Base-by-base conservation (phyloP, 1,284 basidiomycete genomes). In the Fomitopsis pinicola region DNA sequence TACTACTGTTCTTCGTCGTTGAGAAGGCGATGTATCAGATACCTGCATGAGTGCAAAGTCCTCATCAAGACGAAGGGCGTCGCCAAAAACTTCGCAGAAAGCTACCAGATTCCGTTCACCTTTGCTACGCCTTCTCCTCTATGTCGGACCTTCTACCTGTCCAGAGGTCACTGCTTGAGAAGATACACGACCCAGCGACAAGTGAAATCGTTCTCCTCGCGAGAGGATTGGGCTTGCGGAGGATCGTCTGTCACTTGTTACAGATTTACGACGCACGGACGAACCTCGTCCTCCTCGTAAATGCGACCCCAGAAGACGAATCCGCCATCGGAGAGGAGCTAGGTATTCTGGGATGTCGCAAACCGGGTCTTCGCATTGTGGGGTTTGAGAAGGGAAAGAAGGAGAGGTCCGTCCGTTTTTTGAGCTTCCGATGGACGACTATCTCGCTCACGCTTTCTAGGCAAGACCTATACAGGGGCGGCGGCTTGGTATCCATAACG, bases 241-340 rank as follows among this genome's bases (percentile, higher is more conserved):
- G 87, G 66, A 82, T 96, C 59, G 75, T 96, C 56, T 95, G 92
- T 73, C 93, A 91, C 0, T 82, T 97, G 36, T 81, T 97, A 75
- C 91, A 95, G 75, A 92, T 97, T 45, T 98, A 97, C 73, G 92
- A 96, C 73, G 85, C 89, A n/a, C 88, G 93, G 22, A 84, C 88
- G 63, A 95, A 86, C 68, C 82, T 97, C 5, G 84, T 98, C 48
- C 78, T 98, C 4, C 80, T 98, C 12, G 88, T 98, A 59, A 97
- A 97, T 73, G 95, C 96, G 0, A 85, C 83, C 0, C 81, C 86
- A 2, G 92, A 96, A 64, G 97, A 98, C 71, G 95, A 97, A 70
- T 82, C 87, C 0, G 94, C 91, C 1, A 92, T 99, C 44, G 94
- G 94, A 0, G 95, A 98, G 68, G 94, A 97, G 71, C 82, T 99